Conservation (phyloP, 257 asterid genomes). For the Leptodermis oblonga region DNA sequence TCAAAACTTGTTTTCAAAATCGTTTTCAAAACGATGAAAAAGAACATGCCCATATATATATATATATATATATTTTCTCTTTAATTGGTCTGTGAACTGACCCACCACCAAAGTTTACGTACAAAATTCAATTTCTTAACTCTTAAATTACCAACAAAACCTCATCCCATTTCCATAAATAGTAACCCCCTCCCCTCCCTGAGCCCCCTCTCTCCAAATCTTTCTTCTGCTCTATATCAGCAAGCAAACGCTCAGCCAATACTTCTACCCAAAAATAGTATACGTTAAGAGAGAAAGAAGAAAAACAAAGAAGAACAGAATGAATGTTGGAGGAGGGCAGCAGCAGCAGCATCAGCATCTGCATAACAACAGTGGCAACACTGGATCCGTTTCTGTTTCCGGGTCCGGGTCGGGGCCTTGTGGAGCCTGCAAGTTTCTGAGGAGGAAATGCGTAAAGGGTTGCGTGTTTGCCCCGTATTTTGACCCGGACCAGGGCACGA, state of each 20-base stretch:
- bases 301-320: slow-evolving; percentile 1
- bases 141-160: slow-evolving; percentile 4
- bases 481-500: slow-evolving; percentile 33
- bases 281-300: not conserved
- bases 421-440: slow-evolving; percentile 44
- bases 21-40: too few relatives aligned
- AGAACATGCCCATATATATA: too few relatives aligned
- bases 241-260: too few relatives aligned
- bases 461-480: slow-evolving; percentile 46
- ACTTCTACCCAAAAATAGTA: not conserved
- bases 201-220: slow-evolving; percentile 24
- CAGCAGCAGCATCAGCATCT: too few relatives aligned
- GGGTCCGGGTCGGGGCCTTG: slow-evolving; percentile 19
- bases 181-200: slow-evolving; percentile 3
- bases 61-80: too few relatives aligned
- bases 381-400: too few relatives aligned
- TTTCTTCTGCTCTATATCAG: not conserved
- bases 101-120: slow-evolving; percentile 52
- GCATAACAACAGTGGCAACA: not conserved
- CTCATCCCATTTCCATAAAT: slow-evolving; percentile 6
- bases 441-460: slow-evolving; percentile 35
- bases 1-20: too few relatives aligned
- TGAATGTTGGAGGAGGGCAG: slow-evolving; percentile 23
- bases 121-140: slow-evolving; percentile 6
- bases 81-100: slow-evolving; percentile 24